Evolutionary conservation across 169 alveolate species (phyloP).

Genomic region (Nephromyces sp.): DNA sequence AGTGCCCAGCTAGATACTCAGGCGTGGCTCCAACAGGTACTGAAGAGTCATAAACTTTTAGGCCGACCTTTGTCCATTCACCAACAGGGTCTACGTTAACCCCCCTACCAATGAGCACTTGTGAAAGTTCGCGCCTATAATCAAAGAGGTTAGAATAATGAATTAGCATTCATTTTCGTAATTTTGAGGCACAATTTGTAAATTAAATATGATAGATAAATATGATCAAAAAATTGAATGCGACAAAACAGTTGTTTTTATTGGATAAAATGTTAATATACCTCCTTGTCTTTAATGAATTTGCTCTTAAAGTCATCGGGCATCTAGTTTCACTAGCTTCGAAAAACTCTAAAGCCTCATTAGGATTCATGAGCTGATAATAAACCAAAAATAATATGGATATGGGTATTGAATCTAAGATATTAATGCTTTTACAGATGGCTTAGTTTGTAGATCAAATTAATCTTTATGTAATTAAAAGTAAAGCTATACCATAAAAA

Average conservation of each 20-base stretch:
- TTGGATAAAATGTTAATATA: neutral
- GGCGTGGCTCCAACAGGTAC: constrained; percentile 89
- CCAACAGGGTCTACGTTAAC: constrained; percentile 82
- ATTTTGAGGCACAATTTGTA: neutral
- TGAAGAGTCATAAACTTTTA: constrained; percentile 71
- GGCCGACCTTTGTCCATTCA: constrained; percentile 83
- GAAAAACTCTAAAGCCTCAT: constrained; percentile 67
- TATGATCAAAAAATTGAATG: neutral
- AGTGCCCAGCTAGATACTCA: constrained; percentile 86
- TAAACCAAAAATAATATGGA: neutral
- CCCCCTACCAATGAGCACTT: constrained; percentile 76
- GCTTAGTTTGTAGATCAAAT: neutral
- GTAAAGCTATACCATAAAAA: constrained; percentile 24
- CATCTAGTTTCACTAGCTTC: constrained; percentile 77
- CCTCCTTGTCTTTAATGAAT: constrained; percentile 41
- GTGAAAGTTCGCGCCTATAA: constrained; percentile 24
- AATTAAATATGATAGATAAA: neutral
- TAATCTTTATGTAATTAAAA: neutral
- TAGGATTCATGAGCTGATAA: constrained; percentile 9
- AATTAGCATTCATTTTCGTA: neutral
- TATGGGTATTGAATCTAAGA: neutral
- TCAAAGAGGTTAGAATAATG: neutral
- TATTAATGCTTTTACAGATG: neutral
- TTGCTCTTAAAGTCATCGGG: constrained; percentile 73
- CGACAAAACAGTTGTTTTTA: neutral